Evolutionary conservation across 495 filamentous ascomycete species (phyloP), one percentile per base, ranked within the genome.

Genomic region (Trichoderma reesei): DNA sequence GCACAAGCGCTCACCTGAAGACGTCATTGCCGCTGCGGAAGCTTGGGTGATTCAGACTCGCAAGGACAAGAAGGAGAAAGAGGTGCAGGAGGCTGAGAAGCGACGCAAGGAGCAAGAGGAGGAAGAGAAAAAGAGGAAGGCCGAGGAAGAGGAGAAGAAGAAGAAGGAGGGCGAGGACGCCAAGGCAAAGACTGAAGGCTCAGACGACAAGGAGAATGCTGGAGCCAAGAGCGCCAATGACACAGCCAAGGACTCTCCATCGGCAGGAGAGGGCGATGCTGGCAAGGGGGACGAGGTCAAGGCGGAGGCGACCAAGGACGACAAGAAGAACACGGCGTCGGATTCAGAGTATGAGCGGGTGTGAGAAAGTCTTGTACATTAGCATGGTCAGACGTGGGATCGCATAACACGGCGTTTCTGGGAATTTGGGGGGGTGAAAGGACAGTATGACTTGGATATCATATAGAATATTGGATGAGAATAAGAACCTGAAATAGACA

Each of bases 1-100:
- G 70, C 76, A 91, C 68, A 90, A 89, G 77, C 75, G 79, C 39
- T 72, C 80, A 63, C 86, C 88, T 20, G 80, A 86, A 64, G 73
- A 62, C 36, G 86, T 86, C 16, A 81, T 89, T 13, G 74, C 76
- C 7, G 81, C 81, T 16, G 82, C 79, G 0, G 77, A 76, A 38
- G 73, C 74, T 20, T 91, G 88, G 83, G 80, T 88, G 7, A 72
- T 82, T 65, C 73, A 74, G 11, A 76, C 81, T 26, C 77, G 79
- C 63, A 83, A 82, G 71, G 83, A 85, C 66, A 85, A 84, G 67
- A 78, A 78, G 66, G 76, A 85, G 71, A 83, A 84, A 67, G 72
- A 75, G 64, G 64, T 78, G 37, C 77, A 77, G 74, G 75, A 78
- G 31, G 76, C 78, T 3, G 72, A 79, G 64, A 73, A 77, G 64